Conservation (phyloP, 768 basidiomycete species). For the Leucocoprinus birnbaumii region DNA sequence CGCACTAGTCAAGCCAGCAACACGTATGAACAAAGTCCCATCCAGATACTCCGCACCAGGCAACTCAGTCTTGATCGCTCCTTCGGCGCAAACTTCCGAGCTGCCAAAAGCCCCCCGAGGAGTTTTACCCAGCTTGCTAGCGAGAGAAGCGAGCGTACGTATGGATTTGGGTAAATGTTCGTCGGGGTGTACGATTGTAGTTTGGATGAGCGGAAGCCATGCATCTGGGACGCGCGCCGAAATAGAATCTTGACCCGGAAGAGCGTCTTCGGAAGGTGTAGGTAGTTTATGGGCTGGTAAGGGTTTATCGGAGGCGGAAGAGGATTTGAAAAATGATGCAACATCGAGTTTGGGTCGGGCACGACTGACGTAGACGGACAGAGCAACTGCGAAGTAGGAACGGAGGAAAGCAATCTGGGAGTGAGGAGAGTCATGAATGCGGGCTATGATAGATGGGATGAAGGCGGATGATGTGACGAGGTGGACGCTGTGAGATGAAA, state of each 20-base stretch:
- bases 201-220: conserved; percentile 57
- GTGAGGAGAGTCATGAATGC: conserved; percentile 26
- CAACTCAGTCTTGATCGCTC: conserved; percentile 21
- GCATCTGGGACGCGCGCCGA: conserved; percentile 44
- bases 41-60: conserved; percentile 52
- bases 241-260: conserved; percentile 27
- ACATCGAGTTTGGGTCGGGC: conserved; percentile 53
- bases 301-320: conserved; percentile 18
- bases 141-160: conserved; percentile 31
- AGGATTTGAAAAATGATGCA: conserved; percentile 39
- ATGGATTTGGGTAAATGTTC: conserved; percentile 42
- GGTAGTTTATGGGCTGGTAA: conserved; percentile 17
- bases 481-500: conserved; percentile 47
- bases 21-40: conserved; percentile 61
- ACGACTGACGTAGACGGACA: conserved; percentile 55
- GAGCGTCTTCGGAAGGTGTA: conserved; percentile 20
- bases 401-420: conserved; percentile 55
- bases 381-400: conserved; percentile 48
- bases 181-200: conserved; percentile 53
- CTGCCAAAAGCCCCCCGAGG: conserved; percentile 30
- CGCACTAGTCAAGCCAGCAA: conserved; percentile 49
- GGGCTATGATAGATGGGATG: conserved; percentile 45
- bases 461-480: conserved; percentile 66
- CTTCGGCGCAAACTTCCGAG: conserved; percentile 42
- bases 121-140: conserved; percentile 18